A percentile compares a stretch with the other conserved stretches of the same genome.
These are phyloP conservation scores for Hypoxylon sp. DNA, from an alignment of 2,329 filamentous ascomycete genomes.

Conservation along the genomic window DNA sequence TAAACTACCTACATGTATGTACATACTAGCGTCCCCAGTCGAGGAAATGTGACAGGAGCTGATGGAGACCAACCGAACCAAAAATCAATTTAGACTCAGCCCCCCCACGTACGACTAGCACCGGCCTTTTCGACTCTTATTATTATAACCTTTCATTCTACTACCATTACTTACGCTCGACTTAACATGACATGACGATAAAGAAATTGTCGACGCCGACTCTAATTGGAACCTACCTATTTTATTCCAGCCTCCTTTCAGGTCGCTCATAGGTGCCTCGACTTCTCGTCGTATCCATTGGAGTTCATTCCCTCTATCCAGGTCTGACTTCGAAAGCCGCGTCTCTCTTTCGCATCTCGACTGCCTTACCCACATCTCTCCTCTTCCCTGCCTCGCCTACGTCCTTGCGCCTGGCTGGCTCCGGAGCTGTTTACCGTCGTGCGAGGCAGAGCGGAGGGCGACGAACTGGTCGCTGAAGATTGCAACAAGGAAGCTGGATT, in stretches of 20 bases:
- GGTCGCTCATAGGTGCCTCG: background rate
- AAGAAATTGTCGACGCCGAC: slow-evolving; percentile 13
- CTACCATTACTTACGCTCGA: slow-evolving; percentile 19
- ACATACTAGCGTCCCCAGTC: slow-evolving; percentile 21
- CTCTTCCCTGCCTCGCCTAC: slow-evolving; percentile 42
- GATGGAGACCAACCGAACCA: slow-evolving; percentile 39
- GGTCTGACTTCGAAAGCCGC: slow-evolving; percentile 21
- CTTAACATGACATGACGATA: slow-evolving; percentile 17
- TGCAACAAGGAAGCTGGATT: slow-evolving; percentile 18
- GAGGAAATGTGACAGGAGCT: slow-evolving; percentile 40
- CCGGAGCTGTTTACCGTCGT: slow-evolving; percentile 39
- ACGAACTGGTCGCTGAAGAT: slow-evolving; percentile 13
- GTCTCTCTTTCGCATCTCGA: slow-evolving; percentile 32
- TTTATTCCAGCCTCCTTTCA: slow-evolving; percentile 11
- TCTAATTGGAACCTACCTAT: slow-evolving; percentile 13
- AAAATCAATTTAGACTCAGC: slow-evolving; percentile 42
- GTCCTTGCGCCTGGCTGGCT: slow-evolving; percentile 39
- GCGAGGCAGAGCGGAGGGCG: slow-evolving; percentile 38
- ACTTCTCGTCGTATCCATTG: slow-evolving; percentile 2
- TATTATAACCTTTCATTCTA: slow-evolving; percentile 19
- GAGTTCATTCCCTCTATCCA: slow-evolving; percentile 16
- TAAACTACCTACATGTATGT: background rate
- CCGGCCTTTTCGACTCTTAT: slow-evolving; percentile 35
- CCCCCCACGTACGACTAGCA: slow-evolving; percentile 37
- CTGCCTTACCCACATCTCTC: slow-evolving; percentile 13